Evolutionary conservation across 2,329 filamentous ascomycete species (phyloP), one percentile per base, ranked within the genome.

Genomic region (Trichophyton equinum): DNA sequence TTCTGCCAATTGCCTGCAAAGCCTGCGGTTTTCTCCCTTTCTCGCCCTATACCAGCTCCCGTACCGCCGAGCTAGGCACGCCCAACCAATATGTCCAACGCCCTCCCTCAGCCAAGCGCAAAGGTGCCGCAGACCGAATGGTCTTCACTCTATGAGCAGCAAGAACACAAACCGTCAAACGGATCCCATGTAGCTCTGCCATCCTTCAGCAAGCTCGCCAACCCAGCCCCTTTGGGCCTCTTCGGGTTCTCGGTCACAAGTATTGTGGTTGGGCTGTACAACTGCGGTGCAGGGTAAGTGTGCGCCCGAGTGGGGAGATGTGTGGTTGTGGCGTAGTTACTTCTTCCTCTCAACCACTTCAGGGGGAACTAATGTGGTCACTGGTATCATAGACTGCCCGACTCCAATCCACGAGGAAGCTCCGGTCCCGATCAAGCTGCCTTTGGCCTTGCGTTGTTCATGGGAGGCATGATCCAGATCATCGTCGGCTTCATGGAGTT

Each of bases 221-320:
- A 85, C 70, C 82, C 82, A 55, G 81, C 81, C 62, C 82, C 82
- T 8, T 76, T 85, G 22, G 82, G 82, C 61, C 77, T 85, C 55
- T 79, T 82, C 58, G 82, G 81, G 73, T 86, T 87, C 72, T 82
- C 83, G n/a, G 69, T 84, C 64, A 85, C 84, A 8, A 85, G 83
- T 8, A 85, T 86, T 68, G 77, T 83, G 13, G 76, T 86, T 40
- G 78, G 77, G 27, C 67, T 81, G 1, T 76, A 76, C 63, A 71
- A 77, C 58, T 77, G 75, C 59, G 76, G 76, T 60, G 75, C 72
- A 63, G 75, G 75, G 82, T 83, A 75, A 65, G 78, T 77, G 11
- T 38, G 33, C 13, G 33, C 33, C 33, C 9, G 33, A 38, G 33
- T 38, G 33, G 33, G 33, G 33, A 38, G 33, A 2, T 18, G 5